Percentiles rank a stretch among this genome's conserved stretches.
These are phyloP conservation scores for Dactylonectria estremocensis DNA, from an alignment of 2,329 filamentous ascomycete species.

Conservation along the genomic window DNA sequence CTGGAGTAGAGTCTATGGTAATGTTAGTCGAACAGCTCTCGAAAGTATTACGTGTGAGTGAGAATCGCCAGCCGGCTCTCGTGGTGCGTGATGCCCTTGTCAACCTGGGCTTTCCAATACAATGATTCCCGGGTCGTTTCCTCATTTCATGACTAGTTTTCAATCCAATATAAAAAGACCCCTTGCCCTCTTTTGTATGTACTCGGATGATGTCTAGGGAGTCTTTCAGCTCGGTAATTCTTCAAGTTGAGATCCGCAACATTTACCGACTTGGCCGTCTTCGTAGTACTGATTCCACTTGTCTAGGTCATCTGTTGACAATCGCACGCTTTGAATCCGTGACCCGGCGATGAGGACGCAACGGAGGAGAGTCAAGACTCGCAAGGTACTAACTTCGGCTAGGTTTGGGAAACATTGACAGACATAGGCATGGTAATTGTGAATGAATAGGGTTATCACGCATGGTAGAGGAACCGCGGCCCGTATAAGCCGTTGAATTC, in stretches of 20 bases:
- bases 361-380: too few species aligned
- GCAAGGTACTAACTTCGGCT: too few species aligned
- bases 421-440: not conserved
- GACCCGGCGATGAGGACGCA: too few species aligned
- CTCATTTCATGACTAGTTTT: not conserved
- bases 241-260: not conserved
- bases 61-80: not conserved
- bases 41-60: too few species aligned
- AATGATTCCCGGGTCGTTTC: not conserved
- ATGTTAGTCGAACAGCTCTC: not conserved
- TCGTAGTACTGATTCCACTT: too few species aligned
- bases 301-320: too few species aligned
- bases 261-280: not conserved
- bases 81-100: not conserved
- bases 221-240: not conserved
- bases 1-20: not conserved
- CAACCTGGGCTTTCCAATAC: not conserved
- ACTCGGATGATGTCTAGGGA: not conserved
- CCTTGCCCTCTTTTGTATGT: not conserved
- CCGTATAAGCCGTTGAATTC: slow-evolving; percentile 24
- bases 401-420: not conserved
- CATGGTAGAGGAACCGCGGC: slow-evolving; percentile 1
- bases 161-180: not conserved
- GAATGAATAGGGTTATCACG: not conserved
- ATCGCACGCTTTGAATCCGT: too few species aligned